Evolutionary conservation across 2,329 filamentous ascomycete species (phyloP), one percentile per base, ranked within the genome.

Genomic region (Amylocarpus encephaloides): DNA sequence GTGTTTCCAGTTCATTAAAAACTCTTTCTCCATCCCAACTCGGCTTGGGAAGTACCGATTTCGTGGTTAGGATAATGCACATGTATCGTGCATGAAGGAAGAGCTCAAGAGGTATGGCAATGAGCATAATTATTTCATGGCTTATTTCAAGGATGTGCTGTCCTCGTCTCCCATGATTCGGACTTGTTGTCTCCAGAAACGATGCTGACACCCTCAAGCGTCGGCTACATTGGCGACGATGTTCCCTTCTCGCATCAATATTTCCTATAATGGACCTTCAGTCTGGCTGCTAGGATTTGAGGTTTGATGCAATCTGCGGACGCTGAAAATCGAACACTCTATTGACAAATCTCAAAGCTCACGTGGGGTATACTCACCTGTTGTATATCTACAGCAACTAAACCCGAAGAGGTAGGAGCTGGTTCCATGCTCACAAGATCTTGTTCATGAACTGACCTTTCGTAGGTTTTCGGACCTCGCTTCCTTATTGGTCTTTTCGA

Each of bases 41-140:
- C n/a, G n/a, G n/a, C 22, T 26, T 26, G 22, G 22, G 22, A 26
- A 7, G 22, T 26, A 26, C 22, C 54, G 40, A 18, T 6, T 1
- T 39, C 6, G 7, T 39, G 11, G 11, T 18, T 10, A 39, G 15
- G 26, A 18, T 39, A 56, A 58, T 53, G 56, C 56, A 9, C 64
- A 63, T 39, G 61, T 65, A 9, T 61, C 57, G 15, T 62, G 64
- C 7, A 66, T 66, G 64, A 58, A 58, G 40, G 66, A 74, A 47
- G 68, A 76, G 46, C 67, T 77, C 6, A 58, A 65, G 3, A 60
- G 80, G 4, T 73, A 76, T 44, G 70, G 71, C 2, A 80, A 82
- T 55, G 68, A 82, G 51, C 67, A 80, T 33, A 79, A 70, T 48
- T 69, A 68, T 53, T 70, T 70, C 55, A 69, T 66, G 1, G 70